A percentile compares a stretch with the other conserved stretches of the same genome.
Conservation (phyloP, 441 rosid genomes). For the Biscutella laevigata region DNA sequence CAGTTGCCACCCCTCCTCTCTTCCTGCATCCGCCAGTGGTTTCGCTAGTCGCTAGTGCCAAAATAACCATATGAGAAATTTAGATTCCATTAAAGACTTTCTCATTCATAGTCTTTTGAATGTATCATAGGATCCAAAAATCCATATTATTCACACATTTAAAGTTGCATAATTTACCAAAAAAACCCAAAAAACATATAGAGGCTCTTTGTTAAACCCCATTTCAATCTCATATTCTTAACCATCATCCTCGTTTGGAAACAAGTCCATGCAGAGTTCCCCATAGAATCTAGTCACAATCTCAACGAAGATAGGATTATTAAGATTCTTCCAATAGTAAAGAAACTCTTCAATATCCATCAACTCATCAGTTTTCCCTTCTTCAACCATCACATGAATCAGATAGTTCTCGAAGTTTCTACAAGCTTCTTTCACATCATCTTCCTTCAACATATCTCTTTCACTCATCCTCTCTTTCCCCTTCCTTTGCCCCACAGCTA, state of each 20-base stretch:
- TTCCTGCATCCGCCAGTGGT: too few species aligned
- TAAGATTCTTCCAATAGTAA: constrained; percentile 59
- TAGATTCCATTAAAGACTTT: too few species aligned
- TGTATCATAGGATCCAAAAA: too few species aligned
- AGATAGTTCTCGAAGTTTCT: constrained; percentile 68
- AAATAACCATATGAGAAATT: too few species aligned
- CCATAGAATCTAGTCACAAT: constrained; percentile 66
- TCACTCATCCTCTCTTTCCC: constrained; percentile 12
- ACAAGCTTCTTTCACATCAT: constrained; percentile 53
- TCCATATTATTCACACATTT: too few species aligned
- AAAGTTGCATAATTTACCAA: too few species aligned
- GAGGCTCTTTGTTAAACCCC: background rate
- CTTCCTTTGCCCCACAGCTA: constrained; percentile 31
- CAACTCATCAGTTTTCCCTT: constrained; percentile 50
- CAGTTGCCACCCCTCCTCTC: too few species aligned
- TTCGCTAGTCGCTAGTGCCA: too few species aligned
- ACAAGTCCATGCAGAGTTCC: constrained; percentile 51
- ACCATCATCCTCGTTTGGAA: constrained; percentile 3
- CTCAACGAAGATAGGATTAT: constrained; percentile 51
- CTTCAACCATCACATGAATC: constrained; percentile 63
- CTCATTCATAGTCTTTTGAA: too few species aligned
- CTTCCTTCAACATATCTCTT: constrained; percentile 13
- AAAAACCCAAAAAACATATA: too few species aligned
- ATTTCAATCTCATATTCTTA: background rate
- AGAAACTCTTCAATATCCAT: constrained; percentile 73